phyloP scores from a whole-genome alignment of 169 alveolate genomes.

The Plasmodium vivax region DNA sequence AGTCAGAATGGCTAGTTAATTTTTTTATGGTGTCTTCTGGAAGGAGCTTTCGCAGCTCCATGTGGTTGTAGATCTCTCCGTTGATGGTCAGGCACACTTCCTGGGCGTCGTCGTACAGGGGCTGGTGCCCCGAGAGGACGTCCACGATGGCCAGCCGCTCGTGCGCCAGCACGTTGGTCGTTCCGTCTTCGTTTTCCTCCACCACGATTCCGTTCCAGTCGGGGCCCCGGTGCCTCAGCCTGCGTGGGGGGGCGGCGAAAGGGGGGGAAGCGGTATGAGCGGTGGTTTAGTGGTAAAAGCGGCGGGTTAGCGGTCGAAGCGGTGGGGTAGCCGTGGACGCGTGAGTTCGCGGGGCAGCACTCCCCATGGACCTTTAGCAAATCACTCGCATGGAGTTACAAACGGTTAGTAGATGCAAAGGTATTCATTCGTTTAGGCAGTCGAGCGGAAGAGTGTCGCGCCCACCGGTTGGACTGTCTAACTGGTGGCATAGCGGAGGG shows the following conservation, averaged over 20 bases:
- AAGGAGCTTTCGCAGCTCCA: slow-evolving; percentile 44
- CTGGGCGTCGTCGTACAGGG: slow-evolving; percentile 73
- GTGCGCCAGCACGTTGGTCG: slow-evolving; percentile 78
- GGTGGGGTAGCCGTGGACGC: too few relatives aligned
- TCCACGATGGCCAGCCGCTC: slow-evolving; percentile 84
- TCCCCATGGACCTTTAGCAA: not conserved
- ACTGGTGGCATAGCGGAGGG: not conserved
- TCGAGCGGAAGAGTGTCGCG: not conserved
- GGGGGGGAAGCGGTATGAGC: not conserved
- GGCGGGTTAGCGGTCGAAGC: too few relatives aligned
- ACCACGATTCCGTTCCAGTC: slow-evolving; percentile 79
- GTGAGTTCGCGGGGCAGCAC: too few relatives aligned
- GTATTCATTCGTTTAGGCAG: not conserved
- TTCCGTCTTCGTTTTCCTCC: slow-evolving; percentile 46
- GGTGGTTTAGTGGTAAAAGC: too few relatives aligned
- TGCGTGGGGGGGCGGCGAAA: not conserved
- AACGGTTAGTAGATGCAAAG: not conserved
- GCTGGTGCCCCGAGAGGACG: slow-evolving; percentile 79
- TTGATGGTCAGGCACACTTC: slow-evolving; percentile 72
- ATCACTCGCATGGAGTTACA: not conserved
- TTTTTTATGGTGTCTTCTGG: not conserved
- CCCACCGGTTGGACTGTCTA: not conserved
- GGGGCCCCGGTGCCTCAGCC: slow-evolving; percentile 86
- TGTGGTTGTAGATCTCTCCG: slow-evolving; percentile 82
- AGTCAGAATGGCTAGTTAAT: slow-evolving; percentile 52